Base-by-base conservation (phyloP, 2,329 filamentous ascomycete species). In the Magnaporthiopsis rhizophila region DNA sequence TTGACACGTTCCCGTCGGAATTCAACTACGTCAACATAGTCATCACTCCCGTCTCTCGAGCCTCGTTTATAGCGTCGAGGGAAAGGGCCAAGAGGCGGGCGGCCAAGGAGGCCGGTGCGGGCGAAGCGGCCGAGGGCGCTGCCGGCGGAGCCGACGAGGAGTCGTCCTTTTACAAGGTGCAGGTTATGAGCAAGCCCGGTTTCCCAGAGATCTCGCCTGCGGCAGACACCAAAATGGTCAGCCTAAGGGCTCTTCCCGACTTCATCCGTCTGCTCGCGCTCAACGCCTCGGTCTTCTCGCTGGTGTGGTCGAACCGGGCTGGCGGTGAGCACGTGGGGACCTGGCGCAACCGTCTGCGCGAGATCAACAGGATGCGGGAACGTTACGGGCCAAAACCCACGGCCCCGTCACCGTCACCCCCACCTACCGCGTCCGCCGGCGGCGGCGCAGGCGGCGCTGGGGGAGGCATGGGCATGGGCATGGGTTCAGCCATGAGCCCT, bases 11-110 rank as follows among this genome's bases (percentile, higher is more conserved):
- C 70, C 92, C 92, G 0, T 96, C 92, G 0, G 90, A 94, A 65
- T 97, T 99, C 81, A 98, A 97, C 73, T 97, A 91, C 72, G 92
- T 99, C 73, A 92, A 97, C 74, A 98, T 99, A 71, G 89, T 98
- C 70, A 94, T 99, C 72, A 91, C 91, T 2, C 95, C 95, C 0
- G 90, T 93, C 67, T 93, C 92, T 5, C 84, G 88, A 57, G 87
- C 87, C 3, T 89, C 89, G 2, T 94, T 93, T 71, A 83, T 91
- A 53, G 87, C 89, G 61, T 85, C 83, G 7, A 79, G 87, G 24
- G 77, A 83, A 63, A 71, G 75, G 60, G 72, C 75, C 18, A 56
- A 53, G 21, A 63, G 56, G 56, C 50, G 53, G 38, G 61, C 61
- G 24, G 72, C 74, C 68, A 72, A 70, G 69, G 71, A 74, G 64